These are phyloP conservation scores for Arabidopsis hybrid DNA, from an alignment of 441 rosid species.

Conservation along the genomic window DNA sequence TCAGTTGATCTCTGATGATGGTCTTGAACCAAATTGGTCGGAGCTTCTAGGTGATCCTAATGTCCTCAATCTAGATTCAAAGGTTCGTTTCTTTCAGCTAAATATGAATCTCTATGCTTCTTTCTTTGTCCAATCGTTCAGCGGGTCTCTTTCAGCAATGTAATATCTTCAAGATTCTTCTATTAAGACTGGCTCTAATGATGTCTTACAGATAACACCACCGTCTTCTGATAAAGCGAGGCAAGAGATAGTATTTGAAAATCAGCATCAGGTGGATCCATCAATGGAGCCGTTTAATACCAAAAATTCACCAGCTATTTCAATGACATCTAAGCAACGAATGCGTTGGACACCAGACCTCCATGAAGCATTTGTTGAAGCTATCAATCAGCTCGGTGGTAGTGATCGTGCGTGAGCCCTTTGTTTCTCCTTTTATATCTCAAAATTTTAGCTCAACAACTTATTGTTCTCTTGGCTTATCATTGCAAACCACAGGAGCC, in stretches of 20 bases:
- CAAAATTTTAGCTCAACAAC: constrained; percentile 13
- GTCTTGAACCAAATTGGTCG: constrained; percentile 70
- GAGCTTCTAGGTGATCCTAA: constrained; percentile 64
- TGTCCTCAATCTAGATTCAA: constrained; percentile 51
- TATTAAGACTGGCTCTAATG: neutral
- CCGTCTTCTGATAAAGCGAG: constrained; percentile 44
- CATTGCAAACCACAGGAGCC: constrained; percentile 67
- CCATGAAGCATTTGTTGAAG: constrained; percentile 91
- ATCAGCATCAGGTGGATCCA: constrained; percentile 49
- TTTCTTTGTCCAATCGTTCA: neutral
- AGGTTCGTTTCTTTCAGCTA: constrained; percentile 52
- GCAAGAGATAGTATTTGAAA: constrained; percentile 48
- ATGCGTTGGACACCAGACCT: constrained; percentile 99
- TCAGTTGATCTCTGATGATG: constrained; percentile 68
- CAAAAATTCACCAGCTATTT: constrained; percentile 49
- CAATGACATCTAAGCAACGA: constrained; percentile 61
- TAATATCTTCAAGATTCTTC: constrained; percentile 3
- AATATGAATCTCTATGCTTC: constrained; percentile 15
- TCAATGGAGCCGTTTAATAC: constrained; percentile 46
- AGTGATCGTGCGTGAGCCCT: constrained; percentile 69
- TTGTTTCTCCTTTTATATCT: constrained; percentile 16
- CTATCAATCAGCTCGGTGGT: constrained; percentile 90
- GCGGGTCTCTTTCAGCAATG: neutral
- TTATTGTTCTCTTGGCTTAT: constrained; percentile 34
- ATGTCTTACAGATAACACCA: constrained; percentile 47